A percentile compares a stretch with the other conserved stretches of the same genome.
Evolutionary conservation across 2,329 filamentous ascomycete genomes (phyloP).

Genomic region (Penicillium brevicompactum): DNA sequence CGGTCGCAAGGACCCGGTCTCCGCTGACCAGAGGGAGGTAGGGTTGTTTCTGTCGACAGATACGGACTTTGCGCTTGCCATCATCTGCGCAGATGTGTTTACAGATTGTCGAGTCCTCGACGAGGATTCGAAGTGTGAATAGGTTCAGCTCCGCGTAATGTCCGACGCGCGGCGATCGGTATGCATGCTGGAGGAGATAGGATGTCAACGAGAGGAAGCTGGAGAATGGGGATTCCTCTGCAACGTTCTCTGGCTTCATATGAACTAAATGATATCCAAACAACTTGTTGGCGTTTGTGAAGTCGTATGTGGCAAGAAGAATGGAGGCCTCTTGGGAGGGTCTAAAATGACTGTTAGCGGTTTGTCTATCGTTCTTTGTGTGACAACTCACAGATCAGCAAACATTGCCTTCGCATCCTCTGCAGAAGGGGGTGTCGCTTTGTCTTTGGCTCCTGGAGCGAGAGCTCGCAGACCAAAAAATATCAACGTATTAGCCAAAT

Average conservation of each 20-base stretch:
- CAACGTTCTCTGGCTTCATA: constrained; percentile 60
- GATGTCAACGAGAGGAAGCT: constrained; percentile 86
- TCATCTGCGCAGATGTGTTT: constrained; percentile 84
- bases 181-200: constrained; percentile 90
- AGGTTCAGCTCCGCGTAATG: constrained; percentile 84
- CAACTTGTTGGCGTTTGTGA: constrained; percentile 89
- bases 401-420: constrained; percentile 85
- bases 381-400: constrained; percentile 62
- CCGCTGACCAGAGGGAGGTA: constrained; percentile 74
- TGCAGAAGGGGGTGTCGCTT: constrained; percentile 63
- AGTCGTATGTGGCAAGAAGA: constrained; percentile 86
- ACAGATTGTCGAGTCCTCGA: constrained; percentile 80
- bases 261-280: constrained; percentile 85
- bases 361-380: constrained; percentile 12
- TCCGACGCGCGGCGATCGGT: constrained; percentile 75
- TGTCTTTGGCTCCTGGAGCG: constrained; percentile 66
- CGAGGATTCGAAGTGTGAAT: constrained; percentile 79
- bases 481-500: constrained; percentile 73
- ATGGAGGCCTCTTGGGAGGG: constrained; percentile 78
- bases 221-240: constrained; percentile 72
- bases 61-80: constrained; percentile 70
- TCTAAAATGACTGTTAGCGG: constrained; percentile 50
- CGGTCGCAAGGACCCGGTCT: constrained; percentile 72
- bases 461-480: constrained; percentile 83
- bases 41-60: constrained; percentile 87